Evolutionary conservation across 2,329 filamentous ascomycete genomes (phyloP).

Genomic region (Aspergillus neoniger): DNA sequence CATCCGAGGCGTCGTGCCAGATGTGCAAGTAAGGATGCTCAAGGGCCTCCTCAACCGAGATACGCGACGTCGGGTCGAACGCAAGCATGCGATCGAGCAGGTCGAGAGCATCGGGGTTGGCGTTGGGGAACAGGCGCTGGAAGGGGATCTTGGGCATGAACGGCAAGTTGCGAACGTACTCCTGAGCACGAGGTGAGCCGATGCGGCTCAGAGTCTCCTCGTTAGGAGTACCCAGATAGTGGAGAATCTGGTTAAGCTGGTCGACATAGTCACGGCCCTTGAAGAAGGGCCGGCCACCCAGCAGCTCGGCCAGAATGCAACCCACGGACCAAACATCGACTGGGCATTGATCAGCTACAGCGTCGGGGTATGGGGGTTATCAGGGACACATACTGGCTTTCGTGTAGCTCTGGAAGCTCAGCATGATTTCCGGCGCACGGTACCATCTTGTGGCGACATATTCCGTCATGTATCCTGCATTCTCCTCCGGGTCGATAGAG

Average conservation of each 20-base stretch:
- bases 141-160: conserved; percentile 94
- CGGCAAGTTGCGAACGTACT: conserved; percentile 95
- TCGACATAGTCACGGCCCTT: conserved; percentile 99
- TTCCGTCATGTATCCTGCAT: conserved; percentile 99
- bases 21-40: conserved; percentile 96
- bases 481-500: conserved; percentile 95
- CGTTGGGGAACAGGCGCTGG: conserved; percentile 83
- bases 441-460: conserved; percentile 99
- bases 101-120: conserved; percentile 93
- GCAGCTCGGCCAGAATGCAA: conserved; percentile 92
- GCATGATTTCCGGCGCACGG: conserved; percentile 97
- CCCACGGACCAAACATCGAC: conserved; percentile 99
- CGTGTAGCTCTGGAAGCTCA: conserved; percentile 99
- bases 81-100: conserved; percentile 96
- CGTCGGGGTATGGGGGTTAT: conserved; percentile 7
- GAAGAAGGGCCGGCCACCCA: conserved; percentile 97
- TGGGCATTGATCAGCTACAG: conserved; percentile 43
- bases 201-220: conserved; percentile 93
- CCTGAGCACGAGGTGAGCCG: conserved; percentile 90
- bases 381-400: conserved; percentile 83
- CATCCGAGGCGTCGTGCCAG: conserved; percentile 97
- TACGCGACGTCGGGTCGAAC: conserved; percentile 90
- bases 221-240: conserved; percentile 95
- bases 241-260: conserved; percentile 97
- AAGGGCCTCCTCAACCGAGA: conserved; percentile 90